phyloP scores from a whole-genome alignment of 2,329 filamentous ascomycete species.

The Aspergillus thermomutatus region DNA sequence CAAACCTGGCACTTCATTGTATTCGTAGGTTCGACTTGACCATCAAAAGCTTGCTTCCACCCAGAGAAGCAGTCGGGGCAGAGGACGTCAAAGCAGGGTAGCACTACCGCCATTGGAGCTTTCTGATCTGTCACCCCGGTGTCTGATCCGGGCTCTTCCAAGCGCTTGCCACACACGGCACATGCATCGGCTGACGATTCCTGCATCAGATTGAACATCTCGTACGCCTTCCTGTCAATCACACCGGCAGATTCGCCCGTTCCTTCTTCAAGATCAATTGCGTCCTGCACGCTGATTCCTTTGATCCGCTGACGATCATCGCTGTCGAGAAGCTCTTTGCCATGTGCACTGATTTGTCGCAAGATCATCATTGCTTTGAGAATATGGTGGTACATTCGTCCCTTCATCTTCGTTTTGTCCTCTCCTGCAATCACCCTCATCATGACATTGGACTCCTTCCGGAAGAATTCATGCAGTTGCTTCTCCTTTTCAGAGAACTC shows the following conservation, averaged over 20 bases:
- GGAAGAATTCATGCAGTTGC: conserved; percentile 78
- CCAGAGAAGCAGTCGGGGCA: conserved; percentile 69
- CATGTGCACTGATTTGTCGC: conserved; percentile 87
- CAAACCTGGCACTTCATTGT: conserved; percentile 64
- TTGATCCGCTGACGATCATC: conserved; percentile 77
- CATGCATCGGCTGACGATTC: conserved; percentile 77
- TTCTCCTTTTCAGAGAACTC: conserved; percentile 73
- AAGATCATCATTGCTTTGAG: conserved; percentile 86
- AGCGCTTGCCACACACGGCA: conserved; percentile 63
- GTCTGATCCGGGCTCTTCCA: conserved; percentile 53
- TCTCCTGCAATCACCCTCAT: conserved; percentile 70
- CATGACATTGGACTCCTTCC: conserved; percentile 73
- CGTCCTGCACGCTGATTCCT: conserved; percentile 76
- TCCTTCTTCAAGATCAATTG: conserved; percentile 85
- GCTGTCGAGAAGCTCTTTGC: conserved; percentile 82
- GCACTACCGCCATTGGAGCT: conserved; percentile 66
- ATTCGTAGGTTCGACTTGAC: conserved; percentile 44
- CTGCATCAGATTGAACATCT: conserved; percentile 78
- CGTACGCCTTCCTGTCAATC: conserved; percentile 71
- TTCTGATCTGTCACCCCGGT: conserved; percentile 51
- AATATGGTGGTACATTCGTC: conserved; percentile 90
- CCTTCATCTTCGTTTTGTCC: conserved; percentile 66
- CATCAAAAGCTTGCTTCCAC: conserved; percentile 55
- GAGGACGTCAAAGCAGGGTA: conserved; percentile 81
- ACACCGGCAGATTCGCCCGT: conserved; percentile 58